Evolutionary conservation across 176 grass and related monocot genomes (phyloP), one percentile per base, ranked within the genome.

Genomic region (Triticum urartu): DNA sequence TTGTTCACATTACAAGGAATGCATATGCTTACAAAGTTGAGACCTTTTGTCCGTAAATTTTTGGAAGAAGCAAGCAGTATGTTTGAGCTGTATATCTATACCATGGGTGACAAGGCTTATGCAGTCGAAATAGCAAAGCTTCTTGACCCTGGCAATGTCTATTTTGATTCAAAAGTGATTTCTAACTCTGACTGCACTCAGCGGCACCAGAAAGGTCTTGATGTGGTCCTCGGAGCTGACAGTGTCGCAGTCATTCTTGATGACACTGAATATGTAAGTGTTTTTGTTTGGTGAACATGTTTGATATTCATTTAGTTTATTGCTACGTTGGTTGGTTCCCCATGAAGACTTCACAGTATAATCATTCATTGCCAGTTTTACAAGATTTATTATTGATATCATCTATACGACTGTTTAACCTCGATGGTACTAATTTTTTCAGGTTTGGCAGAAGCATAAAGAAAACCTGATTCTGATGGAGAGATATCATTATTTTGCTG

Each of bases 381-480:
- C 26, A 39, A 48, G 4, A 20, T 81, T 59, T 73, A 45, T 24
- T 45, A 6, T 43, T 25, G 11, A 35, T 15, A 43, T 75, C 42
- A 28, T 75, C 9, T 48, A 18, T 48, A 24, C 50, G 22, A 30
- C 24, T 70, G 30, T 4, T 39, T 65, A 69, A 69, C 33, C 18
- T 42, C 42, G 72, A 69, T 64, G 68, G 25, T 34, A 9, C 30
- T 58, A 0, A 2, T 39, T 66, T 54, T 82, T 82, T 47, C 79
- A 98, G 97, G 94, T 99, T 21, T 99, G 97, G 94, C 90, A 94
- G 78, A 94, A 88, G 56, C 97, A 99, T 86, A 99, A 89, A 76
- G 94, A 94, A 39, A 99, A 99, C 43, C 83, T 99, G n/a, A 93
- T 99, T 89, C 79, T 94, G 52, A 96, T 99, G 92, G 97, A 96